Base-by-base conservation (phyloP, 139 green algal genomes). In the Asterochloris sp. region DNA sequence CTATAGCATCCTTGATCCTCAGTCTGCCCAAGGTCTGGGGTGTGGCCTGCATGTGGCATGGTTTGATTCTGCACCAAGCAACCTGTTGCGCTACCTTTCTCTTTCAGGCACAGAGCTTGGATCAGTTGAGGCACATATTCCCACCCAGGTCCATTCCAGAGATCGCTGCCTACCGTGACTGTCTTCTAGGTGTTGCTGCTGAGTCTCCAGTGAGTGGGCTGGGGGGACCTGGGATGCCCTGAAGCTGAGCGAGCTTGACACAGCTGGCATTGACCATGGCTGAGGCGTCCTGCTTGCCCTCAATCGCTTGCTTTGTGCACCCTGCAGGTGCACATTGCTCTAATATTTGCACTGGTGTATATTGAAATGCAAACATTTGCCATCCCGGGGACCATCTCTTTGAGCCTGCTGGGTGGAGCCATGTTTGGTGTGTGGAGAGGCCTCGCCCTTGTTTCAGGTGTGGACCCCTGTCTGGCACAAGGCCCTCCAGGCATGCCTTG, bases 301-400 rank as follows among this genome's bases (percentile, higher is more conserved):
- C 15, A 17, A 19, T 23, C 0, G 2, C 12, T 62, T 62, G 28
- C 28, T 26, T 24, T 17, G 27, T 27, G 74, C 74, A 26, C 13
- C 16, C 38, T 80, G 61, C 76, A 80, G 76, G 76, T 80, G 60
- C 76, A 80, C 16, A 62, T 80, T 24, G 21, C 47, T 14, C 17
- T 80, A 8, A n/a, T 61, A 6, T 80, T 60, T 17, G 69, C 63
- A 27, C 23, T 76, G 71, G 13, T 71, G 0, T 96, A 96, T 74
- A 66, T 94, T 27, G 90, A 85, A 82, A 86, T 94, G 80, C 92
- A 97, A 85, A 91, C 90, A 0, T 96, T 95, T 85, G 88, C 91
- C 17, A 91, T 97, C 19, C 93, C 93, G 10, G 93, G 93, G 13
- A 94, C 90, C 38, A 81, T 96, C 29, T 90, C 85, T 24, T 85